Conservation (phyloP, 331 rosid genomes). For the Quercus phellos region DNA sequence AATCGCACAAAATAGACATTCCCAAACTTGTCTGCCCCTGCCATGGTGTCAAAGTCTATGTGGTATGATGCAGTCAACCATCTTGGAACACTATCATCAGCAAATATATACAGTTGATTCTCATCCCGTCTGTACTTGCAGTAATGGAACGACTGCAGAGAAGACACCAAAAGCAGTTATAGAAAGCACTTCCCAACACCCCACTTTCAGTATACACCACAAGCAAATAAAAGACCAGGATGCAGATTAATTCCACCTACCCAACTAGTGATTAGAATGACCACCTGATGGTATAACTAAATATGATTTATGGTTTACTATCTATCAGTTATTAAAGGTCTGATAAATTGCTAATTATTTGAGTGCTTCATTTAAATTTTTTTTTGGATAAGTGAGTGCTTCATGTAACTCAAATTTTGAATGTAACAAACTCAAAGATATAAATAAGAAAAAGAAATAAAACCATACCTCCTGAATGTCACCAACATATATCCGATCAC, state of each 20-base stretch:
- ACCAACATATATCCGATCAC: conserved; percentile 88
- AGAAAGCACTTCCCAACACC: neutral
- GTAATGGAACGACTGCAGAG: conserved; percentile 93
- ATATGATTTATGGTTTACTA: neutral
- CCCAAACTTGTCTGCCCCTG: conserved; percentile 96
- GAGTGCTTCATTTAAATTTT: conserved; percentile 1
- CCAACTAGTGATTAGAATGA: neutral
- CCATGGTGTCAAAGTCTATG: conserved; percentile 96
- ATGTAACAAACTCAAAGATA: neutral
- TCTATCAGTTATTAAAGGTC: neutral
- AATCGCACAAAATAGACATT: conserved; percentile 82
- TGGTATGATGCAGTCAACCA: conserved; percentile 95
- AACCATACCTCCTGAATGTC: conserved; percentile 87
- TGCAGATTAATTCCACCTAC: neutral
- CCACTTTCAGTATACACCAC: neutral
- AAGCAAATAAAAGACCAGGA: neutral
- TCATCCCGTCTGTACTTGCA: conserved; percentile 96
- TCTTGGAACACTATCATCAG: conserved; percentile 94
- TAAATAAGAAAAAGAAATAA: neutral
- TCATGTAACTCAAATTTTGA: neutral
- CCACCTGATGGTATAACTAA: neutral
- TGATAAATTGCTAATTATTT: no score
- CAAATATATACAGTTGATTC: conserved; percentile 86
- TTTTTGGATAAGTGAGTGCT: neutral
- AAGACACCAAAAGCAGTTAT: conserved; percentile 12